phyloP scores from a whole-genome alignment of 164 flowering plant species.

The Berberis thunbergii region DNA sequence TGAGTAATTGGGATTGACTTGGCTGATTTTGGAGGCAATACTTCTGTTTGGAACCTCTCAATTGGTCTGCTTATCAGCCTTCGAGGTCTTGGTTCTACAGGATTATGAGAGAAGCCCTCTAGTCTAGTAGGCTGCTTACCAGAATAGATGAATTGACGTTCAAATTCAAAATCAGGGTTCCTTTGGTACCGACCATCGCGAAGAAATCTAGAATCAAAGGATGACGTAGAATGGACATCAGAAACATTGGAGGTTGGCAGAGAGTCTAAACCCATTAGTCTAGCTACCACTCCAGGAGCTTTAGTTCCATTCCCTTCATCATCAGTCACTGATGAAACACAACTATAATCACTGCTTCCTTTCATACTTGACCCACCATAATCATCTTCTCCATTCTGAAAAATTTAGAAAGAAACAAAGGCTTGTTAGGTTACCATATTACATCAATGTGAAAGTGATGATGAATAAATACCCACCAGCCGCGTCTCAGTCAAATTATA shows the following conservation, averaged over 20 bases:
- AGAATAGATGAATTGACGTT: constrained; percentile 25
- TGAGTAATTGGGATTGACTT: constrained; percentile 63
- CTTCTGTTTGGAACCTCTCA: constrained; percentile 73
- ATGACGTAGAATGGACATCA: constrained; percentile 54
- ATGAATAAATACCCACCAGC: constrained; percentile 31
- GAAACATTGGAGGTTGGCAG: constrained; percentile 46
- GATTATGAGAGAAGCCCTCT: constrained; percentile 23
- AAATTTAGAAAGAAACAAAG: background rate
- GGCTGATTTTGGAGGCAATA: constrained; percentile 71
- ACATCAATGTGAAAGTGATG: background rate
- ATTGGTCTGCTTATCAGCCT: constrained; percentile 38
- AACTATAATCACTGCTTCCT: constrained; percentile 68
- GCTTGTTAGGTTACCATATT: background rate
- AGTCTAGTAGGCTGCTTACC: constrained; percentile 20
- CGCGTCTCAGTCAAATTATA: constrained; percentile 41
- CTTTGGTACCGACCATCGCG: constrained; percentile 26
- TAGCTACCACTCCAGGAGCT: constrained; percentile 86
- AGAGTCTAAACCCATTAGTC: constrained; percentile 94
- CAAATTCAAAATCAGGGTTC: constrained; percentile 27
- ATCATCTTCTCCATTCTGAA: constrained; percentile 65
- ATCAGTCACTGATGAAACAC: constrained; percentile 82
- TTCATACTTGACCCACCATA: constrained; percentile 34
- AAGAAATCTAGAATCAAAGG: constrained; percentile 47
- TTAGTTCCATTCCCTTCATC: constrained; percentile 57
- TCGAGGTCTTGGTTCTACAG: constrained; percentile 33